Evolutionary conservation across 148 eudicot genomes (phyloP), one percentile per base, ranked within the genome.

Genomic region (Camellia lanceoleosa): DNA sequence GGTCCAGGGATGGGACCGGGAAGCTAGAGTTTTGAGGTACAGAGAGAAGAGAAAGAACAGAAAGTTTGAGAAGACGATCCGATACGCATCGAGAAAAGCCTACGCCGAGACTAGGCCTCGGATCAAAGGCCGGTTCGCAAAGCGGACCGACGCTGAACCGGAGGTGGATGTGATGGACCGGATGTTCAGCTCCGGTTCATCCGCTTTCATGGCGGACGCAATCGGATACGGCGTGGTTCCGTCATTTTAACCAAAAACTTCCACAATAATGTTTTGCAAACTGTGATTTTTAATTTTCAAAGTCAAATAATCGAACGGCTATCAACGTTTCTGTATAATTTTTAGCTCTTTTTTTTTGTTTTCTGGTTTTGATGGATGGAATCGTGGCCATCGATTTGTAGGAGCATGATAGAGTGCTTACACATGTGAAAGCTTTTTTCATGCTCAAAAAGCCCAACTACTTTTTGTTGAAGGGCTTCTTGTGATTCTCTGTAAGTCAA

Each of bases 41-140:
- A 92, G 91, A 61, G 99, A 95, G 88, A 95, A 92, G 87, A 85
- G 92, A 81, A 95, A 95, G 90, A 95, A 93, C 80, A 79, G 99
- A 19, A 95, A 89, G 85, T 95, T 95, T 67, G 92, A 95, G 89
- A 95, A 95, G 82, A 95, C 98, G 8, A 93, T 95, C 49, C 88
- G 99, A 1, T 95, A 95, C 79, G 97, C 99, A 10, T 95, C 98
- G 0, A 81, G 99, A 18, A 95, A 95, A 71, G 99, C 99, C 0
- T 95, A 95, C 68, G 99, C 99, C 5, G 99, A 95, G 77, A 90
- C 90, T 6, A 84, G 99, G 82, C 99, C 99, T 0, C 86, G 99
- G 46, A 85, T 95, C 65, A 95, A 95, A 70, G 99, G 99, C 60
- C 90, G 99, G 68, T 95, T 95, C 77, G 97, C 97, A 0, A 95